Conservation (phyloP, 345 rosid genomes). For the Acer saccharum region DNA sequence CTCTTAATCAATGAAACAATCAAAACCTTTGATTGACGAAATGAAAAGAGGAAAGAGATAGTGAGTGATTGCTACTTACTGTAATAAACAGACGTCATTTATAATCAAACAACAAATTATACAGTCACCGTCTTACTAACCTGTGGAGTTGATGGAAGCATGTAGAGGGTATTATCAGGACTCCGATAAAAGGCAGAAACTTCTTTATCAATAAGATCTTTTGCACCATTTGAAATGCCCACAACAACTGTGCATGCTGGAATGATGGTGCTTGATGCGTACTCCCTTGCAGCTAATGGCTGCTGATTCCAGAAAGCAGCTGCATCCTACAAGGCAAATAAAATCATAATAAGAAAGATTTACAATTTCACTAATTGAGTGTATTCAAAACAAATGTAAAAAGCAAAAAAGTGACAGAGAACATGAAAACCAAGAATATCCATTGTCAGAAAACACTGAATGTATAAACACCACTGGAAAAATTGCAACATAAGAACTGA, state of each 20-base stretch:
- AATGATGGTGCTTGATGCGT: slow-evolving; percentile 78
- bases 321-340: slow-evolving; percentile 62
- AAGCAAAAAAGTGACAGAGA: background rate
- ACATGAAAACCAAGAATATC: background rate
- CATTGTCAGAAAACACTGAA: background rate
- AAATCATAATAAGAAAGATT: background rate
- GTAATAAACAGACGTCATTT: background rate
- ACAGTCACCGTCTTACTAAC: slow-evolving; percentile 40
- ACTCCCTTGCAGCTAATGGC: slow-evolving; percentile 82
- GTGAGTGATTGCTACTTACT: background rate
- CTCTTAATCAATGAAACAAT: background rate
- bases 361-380: background rate
- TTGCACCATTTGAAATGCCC: slow-evolving; percentile 72
- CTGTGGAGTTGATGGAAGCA: slow-evolving; percentile 97
- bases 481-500: background rate
- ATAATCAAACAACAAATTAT: background rate
- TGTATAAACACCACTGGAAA: background rate
- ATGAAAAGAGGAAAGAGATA: background rate
- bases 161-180: slow-evolving; percentile 84
- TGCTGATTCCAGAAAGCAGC: slow-evolving; percentile 89
- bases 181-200: slow-evolving; percentile 80
- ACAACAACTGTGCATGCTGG: slow-evolving; percentile 76
- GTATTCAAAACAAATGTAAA: background rate
- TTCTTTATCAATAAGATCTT: slow-evolving; percentile 78
- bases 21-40: slow-evolving; percentile 2